These are phyloP conservation scores for Diutina neorugosa DNA, from an alignment of 1,139 yeast genomes.

Conservation along the genomic window DNA sequence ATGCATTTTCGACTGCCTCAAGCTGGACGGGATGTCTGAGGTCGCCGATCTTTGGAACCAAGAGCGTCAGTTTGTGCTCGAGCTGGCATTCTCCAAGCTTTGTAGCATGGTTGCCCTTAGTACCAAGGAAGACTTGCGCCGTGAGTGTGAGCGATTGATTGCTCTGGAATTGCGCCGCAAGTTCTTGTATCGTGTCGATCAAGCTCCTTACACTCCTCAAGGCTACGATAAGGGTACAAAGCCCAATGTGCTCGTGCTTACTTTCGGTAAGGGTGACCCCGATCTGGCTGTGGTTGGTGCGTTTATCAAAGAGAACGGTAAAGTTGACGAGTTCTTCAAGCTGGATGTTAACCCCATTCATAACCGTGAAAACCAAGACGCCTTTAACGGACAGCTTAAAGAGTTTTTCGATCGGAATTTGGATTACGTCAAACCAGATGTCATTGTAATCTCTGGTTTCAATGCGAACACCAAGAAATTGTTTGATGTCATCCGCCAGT, in stretches of 20 bases:
- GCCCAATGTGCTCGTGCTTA: conserved; percentile 71
- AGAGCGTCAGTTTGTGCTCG: conserved; percentile 57
- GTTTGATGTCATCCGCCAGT: conserved; percentile 42
- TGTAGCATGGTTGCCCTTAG: conserved; percentile 59
- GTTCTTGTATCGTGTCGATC: conserved; percentile 66
- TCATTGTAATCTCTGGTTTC: conserved; percentile 80
- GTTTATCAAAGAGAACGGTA: conserved; percentile 69
- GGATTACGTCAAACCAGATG: conserved; percentile 54
- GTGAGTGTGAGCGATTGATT: conserved; percentile 63
- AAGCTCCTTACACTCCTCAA: conserved; percentile 83
- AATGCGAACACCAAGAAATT: conserved; percentile 62
- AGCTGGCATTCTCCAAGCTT: conserved; percentile 55
- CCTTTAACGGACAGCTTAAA: conserved; percentile 40
- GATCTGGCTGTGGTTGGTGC: conserved; percentile 83
- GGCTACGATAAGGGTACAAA: conserved; percentile 69
- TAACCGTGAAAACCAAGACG: conserved; percentile 35
- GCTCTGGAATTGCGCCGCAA: conserved; percentile 58
- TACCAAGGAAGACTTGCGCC: conserved; percentile 73
- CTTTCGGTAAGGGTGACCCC: conserved; percentile 79
- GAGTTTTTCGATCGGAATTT: conserved; percentile 29
- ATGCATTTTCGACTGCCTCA: conserved; percentile 43
- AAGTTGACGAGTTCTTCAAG: conserved; percentile 63
- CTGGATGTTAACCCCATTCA: conserved; percentile 69
- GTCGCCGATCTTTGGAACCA: conserved; percentile 74
- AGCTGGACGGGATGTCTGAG: conserved; percentile 78